A percentile compares a stretch with the other conserved stretches of the same genome.
Conservation (phyloP, 169 alveolate species). For the Cryptosporidium xiaoi region DNA sequence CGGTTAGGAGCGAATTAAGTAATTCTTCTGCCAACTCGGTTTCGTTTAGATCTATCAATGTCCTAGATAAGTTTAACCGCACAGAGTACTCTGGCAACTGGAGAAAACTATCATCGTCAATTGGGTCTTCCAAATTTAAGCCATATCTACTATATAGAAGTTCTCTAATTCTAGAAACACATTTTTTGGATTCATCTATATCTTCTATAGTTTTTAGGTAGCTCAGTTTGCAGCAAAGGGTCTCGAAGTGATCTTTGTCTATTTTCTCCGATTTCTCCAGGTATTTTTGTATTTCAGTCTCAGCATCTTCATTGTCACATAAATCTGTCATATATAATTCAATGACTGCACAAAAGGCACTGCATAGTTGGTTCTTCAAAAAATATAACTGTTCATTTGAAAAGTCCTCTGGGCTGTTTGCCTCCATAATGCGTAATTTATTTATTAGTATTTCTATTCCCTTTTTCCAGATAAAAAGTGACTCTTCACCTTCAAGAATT, state of each 20-base stretch:
- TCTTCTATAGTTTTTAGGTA: slow-evolving; percentile 49
- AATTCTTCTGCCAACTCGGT: slow-evolving; percentile 55
- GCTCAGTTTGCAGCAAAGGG: slow-evolving; percentile 52
- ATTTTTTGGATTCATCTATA: slow-evolving; percentile 14
- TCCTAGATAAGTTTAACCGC: slow-evolving; percentile 53
- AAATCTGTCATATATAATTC: slow-evolving; percentile 76
- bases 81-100: slow-evolving; percentile 39
- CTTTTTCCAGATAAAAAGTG: slow-evolving; percentile 35
- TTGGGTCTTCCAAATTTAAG: neutral
- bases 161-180: slow-evolving; percentile 15
- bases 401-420: neutral
- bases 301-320: slow-evolving; percentile 64
- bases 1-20: slow-evolving; percentile 19
- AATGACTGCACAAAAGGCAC: slow-evolving; percentile 73
- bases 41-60: slow-evolving; percentile 58
- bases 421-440: neutral
- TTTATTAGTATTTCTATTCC: slow-evolving; percentile 27
- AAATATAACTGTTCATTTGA: neutral
- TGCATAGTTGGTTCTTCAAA: slow-evolving; percentile 34
- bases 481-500: slow-evolving; percentile 64
- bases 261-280: slow-evolving; percentile 5
- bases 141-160: slow-evolving; percentile 16
- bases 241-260: slow-evolving; percentile 34
- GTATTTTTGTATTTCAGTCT: slow-evolving; percentile 21
- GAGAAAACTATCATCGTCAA: neutral